Evolutionary conservation across 2,329 filamentous ascomycete species (phyloP), one percentile per base, ranked within the genome.

Genomic region (Cercospora sojina): DNA sequence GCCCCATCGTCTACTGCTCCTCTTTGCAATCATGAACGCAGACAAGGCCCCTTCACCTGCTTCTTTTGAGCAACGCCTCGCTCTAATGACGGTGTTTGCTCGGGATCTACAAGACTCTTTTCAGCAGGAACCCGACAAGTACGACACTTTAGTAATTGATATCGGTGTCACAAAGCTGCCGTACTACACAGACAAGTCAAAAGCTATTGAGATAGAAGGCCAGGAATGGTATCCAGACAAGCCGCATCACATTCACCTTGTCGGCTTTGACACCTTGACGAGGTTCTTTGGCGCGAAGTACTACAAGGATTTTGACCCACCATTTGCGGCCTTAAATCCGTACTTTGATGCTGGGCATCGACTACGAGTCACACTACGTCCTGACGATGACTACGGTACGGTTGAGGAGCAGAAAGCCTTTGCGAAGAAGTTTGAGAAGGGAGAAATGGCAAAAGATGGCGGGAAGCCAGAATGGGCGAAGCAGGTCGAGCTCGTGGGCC

Each of bases 231-330:
- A 76, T 59, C 73, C 79, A 0, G 73, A 74, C 18, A 68, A 73
- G 7, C 79, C 81, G 0, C 74, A 65, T 62, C 90, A 92, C 72
- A 80, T 91, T 3, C 91, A 91, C 73, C 84, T 93, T 2, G 85
- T 87, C 1, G 91, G 91, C 29, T 94, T 88, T 75, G 91, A 94
- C 73, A 94, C 91, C 0, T 79, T 93, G 6, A 86, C 90, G 16
- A 85, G 91, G 20, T 86, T 94, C 61, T 87, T 94, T 61, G 86
- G 91, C 62, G 82, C 91, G 58, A 85, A 89, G 0, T 91, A 90
- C 75, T 94, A 94, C 78, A 92, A 92, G 74, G 75, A 77, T 5
- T 69, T 80, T 74, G 38, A 77, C 64, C 75, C 81, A 75, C 72
- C 90, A 68, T 81, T 86, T 12, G 78, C 77, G 0, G 85, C 86